These are phyloP conservation scores for Starmerella bacillaris DNA, from an alignment of 805 yeast genomes.

Conservation along the genomic window DNA sequence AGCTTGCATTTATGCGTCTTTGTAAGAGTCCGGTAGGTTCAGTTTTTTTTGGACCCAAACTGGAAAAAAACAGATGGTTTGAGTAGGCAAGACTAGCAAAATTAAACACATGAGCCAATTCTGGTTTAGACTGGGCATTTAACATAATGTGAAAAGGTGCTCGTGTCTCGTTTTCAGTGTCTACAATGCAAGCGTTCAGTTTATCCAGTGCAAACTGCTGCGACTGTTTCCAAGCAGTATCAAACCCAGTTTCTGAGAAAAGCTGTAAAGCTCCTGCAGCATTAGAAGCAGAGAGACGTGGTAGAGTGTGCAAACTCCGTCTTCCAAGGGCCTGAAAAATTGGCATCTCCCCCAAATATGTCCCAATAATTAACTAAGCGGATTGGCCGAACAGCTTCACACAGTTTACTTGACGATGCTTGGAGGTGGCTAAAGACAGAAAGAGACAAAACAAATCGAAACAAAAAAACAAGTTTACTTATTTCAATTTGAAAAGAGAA, in stretches of 20 bases:
- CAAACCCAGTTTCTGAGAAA: constrained; percentile 46
- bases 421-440: too few species aligned
- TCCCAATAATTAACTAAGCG: too few species aligned
- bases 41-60: constrained; percentile 29
- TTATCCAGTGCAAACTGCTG: constrained; percentile 40
- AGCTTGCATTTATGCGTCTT: constrained; percentile 37
- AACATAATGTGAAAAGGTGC: constrained; percentile 48
- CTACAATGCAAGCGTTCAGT: constrained; percentile 47
- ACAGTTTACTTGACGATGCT: too few species aligned
- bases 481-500: too few species aligned
- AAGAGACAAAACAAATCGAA: too few species aligned
- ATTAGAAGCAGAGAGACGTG: constrained; percentile 31
- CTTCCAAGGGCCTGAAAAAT: not conserved
- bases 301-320: constrained; percentile 42
- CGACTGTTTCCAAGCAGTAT: constrained; percentile 63
- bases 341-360: not conserved
- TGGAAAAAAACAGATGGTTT: constrained; percentile 64
- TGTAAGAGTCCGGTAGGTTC: constrained; percentile 17
- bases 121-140: constrained; percentile 47
- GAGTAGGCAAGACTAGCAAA: constrained; percentile 81
- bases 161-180: constrained; percentile 63
- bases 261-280: constrained; percentile 44
- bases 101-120: constrained; percentile 57
- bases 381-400: too few species aligned
- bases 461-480: too few species aligned